Evolutionary conservation across 345 rosid genomes (phyloP).

Genomic region (Combretum micranthum): DNA sequence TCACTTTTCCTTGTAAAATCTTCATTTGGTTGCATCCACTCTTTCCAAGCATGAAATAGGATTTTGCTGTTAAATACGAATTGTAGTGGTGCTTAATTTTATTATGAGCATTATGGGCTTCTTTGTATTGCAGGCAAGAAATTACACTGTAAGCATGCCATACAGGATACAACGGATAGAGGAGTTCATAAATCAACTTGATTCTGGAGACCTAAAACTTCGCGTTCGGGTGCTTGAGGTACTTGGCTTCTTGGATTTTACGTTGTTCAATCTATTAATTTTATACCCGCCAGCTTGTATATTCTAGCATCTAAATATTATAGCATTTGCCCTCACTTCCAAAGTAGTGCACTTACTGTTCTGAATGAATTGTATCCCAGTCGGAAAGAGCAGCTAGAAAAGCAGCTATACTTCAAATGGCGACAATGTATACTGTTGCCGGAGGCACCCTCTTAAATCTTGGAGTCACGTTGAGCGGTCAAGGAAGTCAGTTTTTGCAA

Average conservation of each 20-base stretch:
- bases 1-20: neutral
- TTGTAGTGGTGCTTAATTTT: too few relatives aligned
- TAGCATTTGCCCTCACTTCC: neutral
- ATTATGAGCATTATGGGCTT: too few relatives aligned
- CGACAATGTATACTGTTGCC: conserved; percentile 71
- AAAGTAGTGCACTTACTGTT: neutral
- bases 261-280: neutral
- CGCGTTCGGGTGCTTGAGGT: conserved; percentile 97
- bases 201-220: conserved; percentile 85
- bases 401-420: conserved; percentile 87
- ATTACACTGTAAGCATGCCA: conserved; percentile 81
- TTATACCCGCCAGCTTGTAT: too few relatives aligned
- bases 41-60: too few relatives aligned
- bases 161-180: conserved; percentile 73
- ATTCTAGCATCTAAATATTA: neutral
- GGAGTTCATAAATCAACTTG: conserved; percentile 82
- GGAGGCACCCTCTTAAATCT: conserved; percentile 81
- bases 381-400: conserved; percentile 88
- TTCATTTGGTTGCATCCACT: neutral
- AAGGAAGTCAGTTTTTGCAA: conserved; percentile 65
- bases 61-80: neutral
- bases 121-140: conserved; percentile 53
- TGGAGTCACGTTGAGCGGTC: conserved; percentile 62
- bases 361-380: conserved; percentile 23
- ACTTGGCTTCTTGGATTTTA: neutral